A percentile compares a stretch with the other conserved stretches of the same genome.
Evolutionary conservation across 768 basidiomycete genomes (phyloP).

Genomic region (Suillus paluster): DNA sequence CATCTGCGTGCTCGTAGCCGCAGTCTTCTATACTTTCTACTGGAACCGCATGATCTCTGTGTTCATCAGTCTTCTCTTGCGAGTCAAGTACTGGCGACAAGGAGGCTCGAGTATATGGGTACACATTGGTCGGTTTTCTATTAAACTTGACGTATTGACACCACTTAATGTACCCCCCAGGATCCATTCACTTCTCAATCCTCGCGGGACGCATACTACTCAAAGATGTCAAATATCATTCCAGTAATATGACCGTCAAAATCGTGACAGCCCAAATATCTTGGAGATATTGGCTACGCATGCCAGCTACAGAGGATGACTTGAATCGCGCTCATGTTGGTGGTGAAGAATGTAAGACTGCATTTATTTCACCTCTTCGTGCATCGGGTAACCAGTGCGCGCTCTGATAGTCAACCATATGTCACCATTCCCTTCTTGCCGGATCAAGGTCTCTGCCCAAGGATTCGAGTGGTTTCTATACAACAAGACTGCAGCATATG

Average conservation of each 20-base stretch:
- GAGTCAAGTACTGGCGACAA: slow-evolving; percentile 79
- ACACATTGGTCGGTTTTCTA: slow-evolving; percentile 63
- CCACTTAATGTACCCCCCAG: slow-evolving; percentile 41
- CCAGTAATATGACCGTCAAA: slow-evolving; percentile 87
- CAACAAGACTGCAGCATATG: slow-evolving; percentile 88
- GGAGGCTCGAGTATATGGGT: slow-evolving; percentile 82
- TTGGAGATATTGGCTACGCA: slow-evolving; percentile 94
- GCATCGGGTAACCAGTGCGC: not conserved
- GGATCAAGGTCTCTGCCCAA: slow-evolving; percentile 78
- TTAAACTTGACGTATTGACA: not conserved
- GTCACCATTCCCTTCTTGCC: slow-evolving; percentile 60
- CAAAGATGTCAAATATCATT: slow-evolving; percentile 88
- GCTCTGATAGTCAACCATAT: slow-evolving; percentile 38
- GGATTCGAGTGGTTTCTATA: slow-evolving; percentile 95
- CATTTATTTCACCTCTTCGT: slow-evolving; percentile 8
- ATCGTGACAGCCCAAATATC: slow-evolving; percentile 84
- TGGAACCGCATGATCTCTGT: slow-evolving; percentile 86
- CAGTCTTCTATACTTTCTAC: slow-evolving; percentile 85
- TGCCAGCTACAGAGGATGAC: slow-evolving; percentile 77
- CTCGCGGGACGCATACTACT: slow-evolving; percentile 86
- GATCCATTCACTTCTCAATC: slow-evolving; percentile 90
- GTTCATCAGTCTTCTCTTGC: slow-evolving; percentile 65
- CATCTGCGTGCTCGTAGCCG: slow-evolving; percentile 54
- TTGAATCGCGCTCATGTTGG: slow-evolving; percentile 50
- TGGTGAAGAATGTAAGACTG: slow-evolving; percentile 56